Evolutionary conservation across 768 basidiomycete species (phyloP).

Genomic region (Daedaleopsis sinensis): DNA sequence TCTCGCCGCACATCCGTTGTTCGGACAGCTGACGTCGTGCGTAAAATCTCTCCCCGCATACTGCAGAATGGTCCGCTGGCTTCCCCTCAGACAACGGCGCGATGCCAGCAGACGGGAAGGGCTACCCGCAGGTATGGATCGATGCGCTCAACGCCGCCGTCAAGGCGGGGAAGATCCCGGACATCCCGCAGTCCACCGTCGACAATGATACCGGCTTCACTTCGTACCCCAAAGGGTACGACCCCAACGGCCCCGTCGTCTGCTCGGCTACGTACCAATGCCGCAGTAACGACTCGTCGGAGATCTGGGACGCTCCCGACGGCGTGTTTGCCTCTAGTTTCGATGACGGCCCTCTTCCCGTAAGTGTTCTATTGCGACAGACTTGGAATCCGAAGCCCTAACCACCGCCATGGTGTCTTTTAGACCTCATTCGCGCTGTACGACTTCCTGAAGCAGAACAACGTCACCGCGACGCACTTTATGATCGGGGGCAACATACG

Average conservation of each 20-base stretch:
- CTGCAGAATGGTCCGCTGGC: conserved; percentile 60
- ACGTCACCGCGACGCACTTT: conserved; percentile 79
- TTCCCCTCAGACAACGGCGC: conserved; percentile 57
- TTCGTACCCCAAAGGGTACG: conserved; percentile 40
- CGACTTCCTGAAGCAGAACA: conserved; percentile 66
- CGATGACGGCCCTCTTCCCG: conserved; percentile 77
- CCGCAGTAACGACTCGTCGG: conserved; percentile 38
- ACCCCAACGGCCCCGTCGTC: conserved; percentile 52
- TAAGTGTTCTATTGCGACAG: conserved; percentile 22
- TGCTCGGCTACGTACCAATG: conserved; percentile 84
- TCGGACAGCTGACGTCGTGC: neutral
- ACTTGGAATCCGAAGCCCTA: too few relatives aligned
- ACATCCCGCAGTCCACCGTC: conserved; percentile 54
- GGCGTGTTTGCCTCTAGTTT: conserved; percentile 70
- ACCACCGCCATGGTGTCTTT: conserved; percentile 21
- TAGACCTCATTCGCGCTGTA: conserved; percentile 51
- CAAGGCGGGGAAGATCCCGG: conserved; percentile 71
- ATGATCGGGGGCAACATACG: conserved; percentile 85
- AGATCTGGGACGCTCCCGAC: conserved; percentile 75
- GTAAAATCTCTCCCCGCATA: neutral
- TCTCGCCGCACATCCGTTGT: neutral
- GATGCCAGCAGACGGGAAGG: neutral
- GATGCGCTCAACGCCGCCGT: conserved; percentile 69
- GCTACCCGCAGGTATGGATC: conserved; percentile 70
- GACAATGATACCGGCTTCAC: conserved; percentile 31